Conservation (phyloP, 78 protist genomes). For the Creolimax fragrantissima region DNA sequence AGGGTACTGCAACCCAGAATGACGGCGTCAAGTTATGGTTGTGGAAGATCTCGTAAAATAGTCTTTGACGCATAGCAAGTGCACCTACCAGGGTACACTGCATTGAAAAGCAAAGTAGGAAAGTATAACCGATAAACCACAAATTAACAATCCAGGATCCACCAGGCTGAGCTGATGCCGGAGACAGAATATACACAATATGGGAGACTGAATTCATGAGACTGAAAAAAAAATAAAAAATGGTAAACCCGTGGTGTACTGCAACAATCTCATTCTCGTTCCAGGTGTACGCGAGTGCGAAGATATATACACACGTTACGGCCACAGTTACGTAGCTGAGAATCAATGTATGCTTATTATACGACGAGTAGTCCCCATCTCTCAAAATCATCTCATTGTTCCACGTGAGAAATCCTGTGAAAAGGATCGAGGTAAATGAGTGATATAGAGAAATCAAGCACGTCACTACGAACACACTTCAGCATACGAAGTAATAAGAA, state of each 20-base stretch:
- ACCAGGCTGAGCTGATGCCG: conserved; percentile 3
- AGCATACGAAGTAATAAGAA: background rate
- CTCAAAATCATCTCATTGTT: background rate
- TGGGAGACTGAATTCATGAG: background rate
- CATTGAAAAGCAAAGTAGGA: background rate
- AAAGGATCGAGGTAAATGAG: background rate
- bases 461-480: background rate
- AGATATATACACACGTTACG: background rate
- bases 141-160: background rate
- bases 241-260: conserved; percentile 2
- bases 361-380: background rate
- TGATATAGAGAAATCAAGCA: background rate
- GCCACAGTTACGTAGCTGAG: background rate
- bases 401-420: background rate
- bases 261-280: background rate
- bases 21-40: background rate
- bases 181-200: background rate
- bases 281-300: background rate
- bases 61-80: background rate
- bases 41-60: conserved; percentile 3
- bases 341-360: no score
- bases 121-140: background rate
- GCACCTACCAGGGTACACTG: conserved; percentile 21
- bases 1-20: conserved; percentile 16
- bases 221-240: background rate